Conservation (phyloP, 2,329 filamentous ascomycete species). For the Mariannaea elegans region DNA sequence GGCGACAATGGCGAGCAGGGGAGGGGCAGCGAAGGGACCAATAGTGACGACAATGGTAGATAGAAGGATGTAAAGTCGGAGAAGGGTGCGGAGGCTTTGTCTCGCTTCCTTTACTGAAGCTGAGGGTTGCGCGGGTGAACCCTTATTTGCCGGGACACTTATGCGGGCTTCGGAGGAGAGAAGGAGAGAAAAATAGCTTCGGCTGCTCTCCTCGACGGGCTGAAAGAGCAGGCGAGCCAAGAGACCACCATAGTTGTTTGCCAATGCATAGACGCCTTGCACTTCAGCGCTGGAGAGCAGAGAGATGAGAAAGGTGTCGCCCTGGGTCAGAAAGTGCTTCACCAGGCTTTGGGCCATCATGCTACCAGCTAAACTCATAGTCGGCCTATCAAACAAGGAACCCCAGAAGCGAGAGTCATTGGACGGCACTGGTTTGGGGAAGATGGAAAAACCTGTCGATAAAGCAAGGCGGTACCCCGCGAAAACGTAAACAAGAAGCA, state of each 20-base stretch:
- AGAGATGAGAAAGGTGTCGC: conserved; percentile 89
- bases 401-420: conserved; percentile 55
- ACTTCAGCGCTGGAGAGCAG: conserved; percentile 78
- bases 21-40: conserved; percentile 78
- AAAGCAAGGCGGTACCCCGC: conserved; percentile 66
- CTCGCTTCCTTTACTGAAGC: conserved; percentile 52
- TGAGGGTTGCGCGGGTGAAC: conserved; percentile 32
- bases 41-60: conserved; percentile 74
- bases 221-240: conserved; percentile 91
- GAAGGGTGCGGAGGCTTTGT: conserved; percentile 67
- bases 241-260: conserved; percentile 93
- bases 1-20: conserved; percentile 78
- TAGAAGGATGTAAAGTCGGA: conserved; percentile 79
- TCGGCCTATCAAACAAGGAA: conserved; percentile 72
- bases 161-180: conserved; percentile 56
- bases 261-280: conserved; percentile 91
- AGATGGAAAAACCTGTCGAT: conserved; percentile 73
- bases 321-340: conserved; percentile 94
- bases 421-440: conserved; percentile 54
- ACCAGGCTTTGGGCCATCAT: conserved; percentile 88
- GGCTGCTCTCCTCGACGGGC: conserved; percentile 92
- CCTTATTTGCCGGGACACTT: conserved; percentile 24
- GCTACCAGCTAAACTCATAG: conserved; percentile 78
- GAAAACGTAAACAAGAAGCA: conserved; percentile 76
- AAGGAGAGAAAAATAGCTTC: conserved; percentile 87